Evolutionary conservation across 2,329 filamentous ascomycete species (phyloP), one percentile per base, ranked within the genome.

Genomic region (Ploettnerulaceae sp.): DNA sequence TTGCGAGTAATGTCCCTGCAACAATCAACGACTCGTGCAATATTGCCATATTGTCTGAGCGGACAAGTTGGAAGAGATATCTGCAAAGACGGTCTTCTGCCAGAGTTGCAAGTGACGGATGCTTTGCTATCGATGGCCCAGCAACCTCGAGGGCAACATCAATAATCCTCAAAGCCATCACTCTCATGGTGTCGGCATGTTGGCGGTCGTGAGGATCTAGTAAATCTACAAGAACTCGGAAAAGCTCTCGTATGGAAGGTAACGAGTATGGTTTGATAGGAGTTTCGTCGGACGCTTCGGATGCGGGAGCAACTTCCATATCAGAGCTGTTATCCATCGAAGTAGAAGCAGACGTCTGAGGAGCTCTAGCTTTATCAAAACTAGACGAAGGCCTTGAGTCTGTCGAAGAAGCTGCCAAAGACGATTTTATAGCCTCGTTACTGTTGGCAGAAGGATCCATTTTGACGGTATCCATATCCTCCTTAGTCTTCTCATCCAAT

Each of bases 91-190:
- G 88, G 65, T 98, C 91, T 65, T 95, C 89, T 0, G 93, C 93
- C 46, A 98, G 77, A 4, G 78, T 81, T 8, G 91, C 90, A 41
- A 98, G 71, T 48, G 86, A 88, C 5, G 91, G 90, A 64, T 98
- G 93, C 53, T 86, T 86, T 38, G 90, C 88, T 62, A 98, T 96
- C 6, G 90, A 95, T 3, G 93, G 91, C 0, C 93, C 93, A 1
- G 93, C 89, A 48, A 98, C 91, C 67, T 98, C 93, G 17, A 98
- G 77, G 1, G 93, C 93, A 34, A 98, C 93, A 65, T 98, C 93
- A 45, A 98, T 93, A 54, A 98, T 97, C 33, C 93, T 82, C 55
- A 98, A 71, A 14, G 93, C 93, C 90, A 98, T 98, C 31, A 98
- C 89, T 57, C 91, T 81, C 84, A 97, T 93, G 1, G 88, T 84